Base-by-base conservation (phyloP, 805 yeast species). In the Starmera pachycereana region DNA sequence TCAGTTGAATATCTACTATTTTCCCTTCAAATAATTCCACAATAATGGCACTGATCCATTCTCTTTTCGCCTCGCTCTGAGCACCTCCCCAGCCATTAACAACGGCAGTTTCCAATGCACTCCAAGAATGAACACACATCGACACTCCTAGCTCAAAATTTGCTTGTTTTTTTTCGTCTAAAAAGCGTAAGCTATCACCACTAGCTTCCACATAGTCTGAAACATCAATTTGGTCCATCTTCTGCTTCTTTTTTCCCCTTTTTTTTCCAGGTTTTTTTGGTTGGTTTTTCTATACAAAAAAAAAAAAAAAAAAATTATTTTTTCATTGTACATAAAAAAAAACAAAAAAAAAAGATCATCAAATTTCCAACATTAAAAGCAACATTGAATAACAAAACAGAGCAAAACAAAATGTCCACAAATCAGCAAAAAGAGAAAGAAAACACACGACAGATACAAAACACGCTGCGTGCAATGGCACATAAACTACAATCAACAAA, bases 61-160 rank as follows among this genome's bases (percentile, higher is more conserved):
- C 98, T 54, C 99, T 72, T 60, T 92, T 92, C 32, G 85, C 97
- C 1, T 72, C 76, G 12, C 95, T 81, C 30, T 85, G 83, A 12
- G 96, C 78, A 1, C 98, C 99, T 44, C 98, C 99, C 97, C 98
- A 92, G 28, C 71, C 67, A 57, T 85, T 87, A 6, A 77, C 94
- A 9, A 92, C 97, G 0, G 98, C 98, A 1, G 84, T 81, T 36
- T 74, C 71, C 38, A 92, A 65, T 19, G 83, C 88, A 44, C 88
- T 92, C 98, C 98, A 92, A 43, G 73, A 71, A 58, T 89, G 77
- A n/a, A 92, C 62, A 30, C 84, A 78, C 95, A 89, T 83, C 28
- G 96, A 81, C 2, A 86, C 89, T 10, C 97, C 98, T 12, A 92
- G 71, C 61, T 90, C 97, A 54, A 92, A 88, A 47, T 83, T 78